phyloP scores from a whole-genome alignment of 306 rosid genomes.

The apple (Malus domestica) region DNA sequence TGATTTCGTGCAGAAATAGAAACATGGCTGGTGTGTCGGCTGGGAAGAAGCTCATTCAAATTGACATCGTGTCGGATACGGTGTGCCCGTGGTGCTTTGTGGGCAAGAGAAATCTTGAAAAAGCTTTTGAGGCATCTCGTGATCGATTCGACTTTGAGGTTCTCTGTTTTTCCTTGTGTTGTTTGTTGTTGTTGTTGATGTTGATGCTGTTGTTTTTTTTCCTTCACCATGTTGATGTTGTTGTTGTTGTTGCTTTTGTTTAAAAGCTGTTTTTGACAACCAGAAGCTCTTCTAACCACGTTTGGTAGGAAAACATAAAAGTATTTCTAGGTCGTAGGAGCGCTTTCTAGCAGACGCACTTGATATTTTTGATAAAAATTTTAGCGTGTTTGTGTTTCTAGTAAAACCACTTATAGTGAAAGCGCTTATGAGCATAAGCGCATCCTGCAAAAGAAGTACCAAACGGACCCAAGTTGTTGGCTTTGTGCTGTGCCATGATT shows the following conservation, averaged over 20 bases:
- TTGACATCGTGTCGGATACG: constrained; percentile 71
- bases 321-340: no score
- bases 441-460: no score
- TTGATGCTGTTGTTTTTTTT: background rate
- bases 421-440: no score
- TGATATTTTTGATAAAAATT: no score
- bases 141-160: constrained; percentile 75
- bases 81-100: constrained; percentile 93
- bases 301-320: no score
- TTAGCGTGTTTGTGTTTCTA: no score
- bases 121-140: constrained; percentile 57
- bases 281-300: no score
- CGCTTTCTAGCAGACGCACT: no score
- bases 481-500: background rate
- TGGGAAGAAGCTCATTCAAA: constrained; percentile 49
- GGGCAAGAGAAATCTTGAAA: constrained; percentile 78
- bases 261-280: no score
- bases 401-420: no score
- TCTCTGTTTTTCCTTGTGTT: background rate
- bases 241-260: background rate
- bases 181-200: background rate
- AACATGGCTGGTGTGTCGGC: constrained; percentile 41
- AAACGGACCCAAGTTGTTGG: background rate
- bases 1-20: constrained; percentile 23
- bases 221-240: no score